Conservation (phyloP, 2,329 filamentous ascomycete genomes). For the Hymenoscyphus scutula region DNA sequence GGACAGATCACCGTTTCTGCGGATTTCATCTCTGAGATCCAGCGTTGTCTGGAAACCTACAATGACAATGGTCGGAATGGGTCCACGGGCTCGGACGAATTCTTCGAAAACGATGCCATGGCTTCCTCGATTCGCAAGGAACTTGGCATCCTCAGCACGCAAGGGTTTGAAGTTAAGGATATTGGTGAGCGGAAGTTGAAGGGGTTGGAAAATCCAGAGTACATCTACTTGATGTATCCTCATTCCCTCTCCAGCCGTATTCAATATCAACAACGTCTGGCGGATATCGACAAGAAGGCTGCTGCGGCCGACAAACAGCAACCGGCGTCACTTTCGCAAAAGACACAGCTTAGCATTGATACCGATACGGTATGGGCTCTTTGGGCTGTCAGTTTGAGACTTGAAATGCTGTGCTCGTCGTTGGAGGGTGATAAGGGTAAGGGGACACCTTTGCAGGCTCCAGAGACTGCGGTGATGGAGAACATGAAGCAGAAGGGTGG, state of each 20-base stretch:
- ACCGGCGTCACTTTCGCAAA: constrained; percentile 62
- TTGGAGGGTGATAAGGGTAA: constrained; percentile 65
- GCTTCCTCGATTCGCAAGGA: constrained; percentile 82
- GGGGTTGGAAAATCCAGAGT: constrained; percentile 94
- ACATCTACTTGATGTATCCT: constrained; percentile 93
- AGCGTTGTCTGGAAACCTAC: constrained; percentile 83
- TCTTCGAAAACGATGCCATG: constrained; percentile 70
- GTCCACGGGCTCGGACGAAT: constrained; percentile 69
- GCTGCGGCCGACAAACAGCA: constrained; percentile 29
- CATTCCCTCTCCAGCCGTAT: constrained; percentile 81
- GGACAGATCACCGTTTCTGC: constrained; percentile 96
- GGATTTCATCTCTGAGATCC: constrained; percentile 95
- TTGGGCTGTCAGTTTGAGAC: constrained; percentile 82
- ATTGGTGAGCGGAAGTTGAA: constrained; percentile 94
- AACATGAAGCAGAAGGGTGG: constrained; percentile 69
- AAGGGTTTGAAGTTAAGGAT: constrained; percentile 96
- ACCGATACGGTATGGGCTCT: constrained; percentile 77
- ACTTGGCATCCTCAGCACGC: constrained; percentile 78
- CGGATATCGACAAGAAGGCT: constrained; percentile 42
- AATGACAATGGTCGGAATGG: constrained; percentile 76
- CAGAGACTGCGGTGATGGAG: constrained; percentile 81
- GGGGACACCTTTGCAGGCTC: constrained; percentile 64
- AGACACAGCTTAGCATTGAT: constrained; percentile 69
- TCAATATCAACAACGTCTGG: constrained; percentile 53
- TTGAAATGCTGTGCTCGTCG: constrained; percentile 90